Evolutionary conservation across 306 rosid genomes (phyloP).

Genomic region (Inga laurina): DNA sequence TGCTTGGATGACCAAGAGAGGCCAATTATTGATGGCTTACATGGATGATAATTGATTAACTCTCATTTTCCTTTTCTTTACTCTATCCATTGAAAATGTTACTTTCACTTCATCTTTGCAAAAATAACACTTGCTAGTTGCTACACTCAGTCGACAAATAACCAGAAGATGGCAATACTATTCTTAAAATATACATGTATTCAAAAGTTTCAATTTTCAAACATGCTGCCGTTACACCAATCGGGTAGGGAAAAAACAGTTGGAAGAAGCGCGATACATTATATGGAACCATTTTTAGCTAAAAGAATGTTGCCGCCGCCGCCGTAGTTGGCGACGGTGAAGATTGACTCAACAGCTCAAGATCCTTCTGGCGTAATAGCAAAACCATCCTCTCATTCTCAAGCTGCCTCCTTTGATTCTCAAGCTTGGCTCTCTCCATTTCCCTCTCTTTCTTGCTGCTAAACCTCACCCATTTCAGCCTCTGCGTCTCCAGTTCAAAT

Average conservation of each 20-base stretch:
- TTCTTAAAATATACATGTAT: background rate
- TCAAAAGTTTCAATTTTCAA: background rate
- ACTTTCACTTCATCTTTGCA: background rate
- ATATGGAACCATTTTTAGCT: background rate
- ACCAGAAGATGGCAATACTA: background rate
- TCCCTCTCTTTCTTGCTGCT: constrained; percentile 90
- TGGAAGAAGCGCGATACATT: background rate
- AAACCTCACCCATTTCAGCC: constrained; percentile 77
- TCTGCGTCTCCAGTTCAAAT: constrained; percentile 80
- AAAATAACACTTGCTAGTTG: background rate
- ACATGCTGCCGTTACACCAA: background rate
- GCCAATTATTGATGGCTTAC: background rate
- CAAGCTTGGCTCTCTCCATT: constrained; percentile 77
- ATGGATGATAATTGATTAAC: background rate
- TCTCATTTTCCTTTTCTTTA: background rate
- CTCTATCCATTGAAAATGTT: background rate
- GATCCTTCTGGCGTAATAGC: constrained; percentile 65
- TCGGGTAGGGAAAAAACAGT: background rate
- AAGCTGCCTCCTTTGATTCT: constrained; percentile 61
- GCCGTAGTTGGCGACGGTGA: constrained; percentile 37
- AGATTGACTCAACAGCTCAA: constrained; percentile 49
- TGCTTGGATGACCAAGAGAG: too few species aligned
- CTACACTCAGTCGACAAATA: background rate
- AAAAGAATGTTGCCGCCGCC: constrained; percentile 54
- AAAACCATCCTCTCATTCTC: constrained; percentile 78